phyloP scores from a whole-genome alignment of 371 early-diverging fungal species.

The Rhizopus microsporus region DNA sequence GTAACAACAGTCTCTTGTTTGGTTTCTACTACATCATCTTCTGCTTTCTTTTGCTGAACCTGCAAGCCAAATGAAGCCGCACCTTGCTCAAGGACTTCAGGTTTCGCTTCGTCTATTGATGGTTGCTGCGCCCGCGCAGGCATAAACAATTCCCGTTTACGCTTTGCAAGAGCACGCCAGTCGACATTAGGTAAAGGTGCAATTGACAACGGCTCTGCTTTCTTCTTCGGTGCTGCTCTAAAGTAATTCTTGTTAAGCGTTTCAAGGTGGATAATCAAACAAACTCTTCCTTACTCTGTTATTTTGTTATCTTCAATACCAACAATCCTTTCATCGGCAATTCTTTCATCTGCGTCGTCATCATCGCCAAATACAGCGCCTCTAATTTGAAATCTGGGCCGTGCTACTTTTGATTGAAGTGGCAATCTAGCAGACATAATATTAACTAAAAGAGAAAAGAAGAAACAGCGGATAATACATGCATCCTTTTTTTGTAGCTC shows the following conservation, averaged over 20 bases:
- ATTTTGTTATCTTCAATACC: slow-evolving; percentile 59
- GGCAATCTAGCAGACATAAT: slow-evolving; percentile 26
- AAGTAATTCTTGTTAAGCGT: not conserved
- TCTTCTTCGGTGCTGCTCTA: slow-evolving; percentile 46
- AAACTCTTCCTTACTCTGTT: slow-evolving; percentile 43
- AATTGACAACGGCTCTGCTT: slow-evolving; percentile 45
- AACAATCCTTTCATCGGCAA: slow-evolving; percentile 45
- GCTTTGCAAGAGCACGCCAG: slow-evolving; percentile 45
- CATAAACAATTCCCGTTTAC: slow-evolving; percentile 45
- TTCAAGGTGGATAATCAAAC: not conserved
- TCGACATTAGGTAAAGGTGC: slow-evolving; percentile 51
- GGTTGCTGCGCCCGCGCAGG: slow-evolving; percentile 33
- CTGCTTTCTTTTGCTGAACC: slow-evolving; percentile 34
- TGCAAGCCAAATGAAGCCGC: slow-evolving; percentile 33
- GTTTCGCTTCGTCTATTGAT: not conserved
- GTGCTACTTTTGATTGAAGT: slow-evolving; percentile 22
- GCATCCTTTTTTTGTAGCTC: too few species aligned
- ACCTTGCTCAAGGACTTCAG: slow-evolving; percentile 18
- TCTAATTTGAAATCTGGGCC: slow-evolving; percentile 29
- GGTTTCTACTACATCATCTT: slow-evolving; percentile 10
- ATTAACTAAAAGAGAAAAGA: not conserved
- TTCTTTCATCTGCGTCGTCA: slow-evolving; percentile 45
- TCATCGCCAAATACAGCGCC: slow-evolving; percentile 32
- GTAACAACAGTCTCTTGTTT: slow-evolving; percentile 10
- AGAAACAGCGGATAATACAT: too few species aligned